Evolutionary conservation across 106 monocot genomes (phyloP).

Genomic region (Platanthera guangdongensis): DNA sequence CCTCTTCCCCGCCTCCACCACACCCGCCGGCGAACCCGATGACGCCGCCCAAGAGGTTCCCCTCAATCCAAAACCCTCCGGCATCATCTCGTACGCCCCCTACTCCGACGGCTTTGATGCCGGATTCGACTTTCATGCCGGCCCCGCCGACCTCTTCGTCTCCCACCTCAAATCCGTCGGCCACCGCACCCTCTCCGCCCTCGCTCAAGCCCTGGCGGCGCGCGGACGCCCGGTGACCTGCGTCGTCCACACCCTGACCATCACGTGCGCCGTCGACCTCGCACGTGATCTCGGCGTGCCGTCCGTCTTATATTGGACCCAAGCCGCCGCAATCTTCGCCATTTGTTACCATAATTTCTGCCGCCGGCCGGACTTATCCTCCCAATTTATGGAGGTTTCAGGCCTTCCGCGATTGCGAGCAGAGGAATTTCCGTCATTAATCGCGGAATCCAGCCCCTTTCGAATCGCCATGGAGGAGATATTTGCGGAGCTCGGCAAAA

Average conservation of each 20-base stretch:
- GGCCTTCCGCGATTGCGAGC: slow-evolving; percentile 20
- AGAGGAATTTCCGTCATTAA: slow-evolving; percentile 35
- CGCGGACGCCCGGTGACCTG: slow-evolving; percentile 34
- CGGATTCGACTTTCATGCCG: not conserved
- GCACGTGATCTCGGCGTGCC: slow-evolving; percentile 37
- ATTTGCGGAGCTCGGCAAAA: slow-evolving; percentile 7
- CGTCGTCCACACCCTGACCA: slow-evolving; percentile 35
- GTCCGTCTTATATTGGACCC: slow-evolving; percentile 53
- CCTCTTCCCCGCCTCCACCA: slow-evolving; percentile 30
- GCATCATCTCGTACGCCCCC: slow-evolving; percentile 36
- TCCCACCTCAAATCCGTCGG: slow-evolving; percentile 7
- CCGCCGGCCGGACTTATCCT: slow-evolving; percentile 3
- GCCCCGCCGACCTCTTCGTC: slow-evolving; percentile 3
- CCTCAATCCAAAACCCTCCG: slow-evolving; percentile 4
- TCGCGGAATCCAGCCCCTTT: slow-evolving; percentile 1
- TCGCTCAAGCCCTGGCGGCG: slow-evolving; percentile 14
- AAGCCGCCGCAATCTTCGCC: slow-evolving; percentile 50
- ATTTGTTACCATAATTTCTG: slow-evolving; percentile 58
- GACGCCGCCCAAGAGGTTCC: not conserved
- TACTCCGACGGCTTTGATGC: slow-evolving; percentile 59
- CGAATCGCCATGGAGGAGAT: not conserved
- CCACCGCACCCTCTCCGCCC: slow-evolving; percentile 8
- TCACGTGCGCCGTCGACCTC: slow-evolving; percentile 43
- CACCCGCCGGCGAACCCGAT: slow-evolving; percentile 1
- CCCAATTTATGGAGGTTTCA: slow-evolving; percentile 13